Evolutionary conservation across 306 rosid genomes (phyloP).

Genomic region (Arachis hypogaea): DNA sequence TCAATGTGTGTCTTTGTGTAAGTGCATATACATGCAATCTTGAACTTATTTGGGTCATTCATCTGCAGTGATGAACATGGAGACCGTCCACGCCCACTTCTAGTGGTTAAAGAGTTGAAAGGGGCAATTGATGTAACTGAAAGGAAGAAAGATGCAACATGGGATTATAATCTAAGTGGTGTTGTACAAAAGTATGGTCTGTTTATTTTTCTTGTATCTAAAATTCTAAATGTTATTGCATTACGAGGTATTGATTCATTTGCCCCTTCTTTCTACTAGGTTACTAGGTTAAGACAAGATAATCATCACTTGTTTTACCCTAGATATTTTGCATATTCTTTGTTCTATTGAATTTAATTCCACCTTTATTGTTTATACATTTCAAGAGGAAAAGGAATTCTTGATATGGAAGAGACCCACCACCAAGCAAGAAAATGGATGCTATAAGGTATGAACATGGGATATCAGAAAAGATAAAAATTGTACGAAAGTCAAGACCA

Average conservation of each 20-base stretch:
- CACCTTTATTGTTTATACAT: neutral
- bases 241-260: neutral
- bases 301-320: neutral
- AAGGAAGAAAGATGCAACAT: conserved; percentile 56
- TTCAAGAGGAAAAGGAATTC: conserved; percentile 53
- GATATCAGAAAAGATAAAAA: conserved; percentile 21
- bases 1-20: neutral
- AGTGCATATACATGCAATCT: neutral
- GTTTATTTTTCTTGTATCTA: neutral
- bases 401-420: conserved; percentile 77
- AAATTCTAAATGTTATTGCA: neutral
- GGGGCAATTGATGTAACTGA: conserved; percentile 55
- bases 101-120: conserved; percentile 56
- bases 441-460: conserved; percentile 22
- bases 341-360: neutral
- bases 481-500: conserved; percentile 8
- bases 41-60: neutral
- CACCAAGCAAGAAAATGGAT: conserved; percentile 45
- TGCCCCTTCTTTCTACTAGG: neutral
- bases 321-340: neutral
- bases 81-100: conserved; percentile 68
- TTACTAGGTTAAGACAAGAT: neutral
- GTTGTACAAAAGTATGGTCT: neutral
- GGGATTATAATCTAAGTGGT: conserved; percentile 73
- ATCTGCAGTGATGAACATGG: conserved; percentile 65